phyloP scores from a whole-genome alignment of 768 basidiomycete species.

The Rubroboletus pulcherrimus region DNA sequence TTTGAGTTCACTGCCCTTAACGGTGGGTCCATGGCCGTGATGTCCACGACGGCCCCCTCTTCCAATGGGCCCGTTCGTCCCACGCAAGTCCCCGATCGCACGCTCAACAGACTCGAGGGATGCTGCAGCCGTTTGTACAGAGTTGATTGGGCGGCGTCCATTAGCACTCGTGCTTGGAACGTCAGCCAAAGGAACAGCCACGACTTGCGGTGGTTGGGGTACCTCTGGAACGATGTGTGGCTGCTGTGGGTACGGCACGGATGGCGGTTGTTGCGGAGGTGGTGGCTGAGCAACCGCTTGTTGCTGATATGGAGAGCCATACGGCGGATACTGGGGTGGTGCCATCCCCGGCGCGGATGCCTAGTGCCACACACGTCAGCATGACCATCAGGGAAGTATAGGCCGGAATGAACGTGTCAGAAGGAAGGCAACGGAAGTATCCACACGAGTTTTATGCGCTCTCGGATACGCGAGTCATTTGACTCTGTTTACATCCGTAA shows the following conservation, averaged over 20 bases:
- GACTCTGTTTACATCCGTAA: constrained; percentile 44
- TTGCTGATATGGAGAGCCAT: constrained; percentile 30
- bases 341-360: constrained; percentile 45
- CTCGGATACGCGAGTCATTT: constrained; percentile 36
- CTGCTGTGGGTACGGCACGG: constrained; percentile 27
- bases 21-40: constrained; percentile 24
- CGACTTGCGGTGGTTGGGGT: constrained; percentile 17
- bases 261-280: constrained; percentile 29
- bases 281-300: constrained; percentile 31
- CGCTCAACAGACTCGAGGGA: constrained; percentile 71
- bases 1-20: constrained; percentile 37
- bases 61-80: constrained; percentile 34
- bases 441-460: constrained; percentile 47
- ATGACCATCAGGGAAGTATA: not conserved
- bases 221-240: constrained; percentile 26
- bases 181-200: constrained; percentile 22
- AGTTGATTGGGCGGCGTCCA: constrained; percentile 38
- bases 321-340: constrained; percentile 29
- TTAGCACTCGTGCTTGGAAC: constrained; percentile 24
- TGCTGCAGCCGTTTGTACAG: constrained; percentile 68
- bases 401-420: constrained; percentile 32
- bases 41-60: constrained; percentile 38
- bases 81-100: constrained; percentile 49
- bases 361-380: constrained; percentile 29
- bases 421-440: constrained; percentile 62